A percentile compares a stretch with the other conserved stretches of the same genome.
Evolutionary conservation across 331 rosid species (phyloP).

Genomic region (Pyrus hybrid): DNA sequence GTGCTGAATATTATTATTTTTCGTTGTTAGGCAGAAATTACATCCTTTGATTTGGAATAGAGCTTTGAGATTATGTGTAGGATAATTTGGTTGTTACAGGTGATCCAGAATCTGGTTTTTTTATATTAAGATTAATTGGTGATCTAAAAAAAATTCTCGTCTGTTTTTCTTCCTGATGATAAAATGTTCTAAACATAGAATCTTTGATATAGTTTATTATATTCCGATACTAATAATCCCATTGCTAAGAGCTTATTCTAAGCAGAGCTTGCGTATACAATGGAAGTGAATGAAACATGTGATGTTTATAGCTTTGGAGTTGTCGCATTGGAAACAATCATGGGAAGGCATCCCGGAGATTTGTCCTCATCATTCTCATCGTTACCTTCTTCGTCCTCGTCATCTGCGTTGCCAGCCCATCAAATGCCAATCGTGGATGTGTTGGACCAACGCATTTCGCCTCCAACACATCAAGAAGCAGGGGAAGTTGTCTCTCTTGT

Average conservation of each 20-base stretch:
- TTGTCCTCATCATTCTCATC: neutral
- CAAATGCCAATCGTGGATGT: neutral
- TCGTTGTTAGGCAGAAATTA: too few species aligned
- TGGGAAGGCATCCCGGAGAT: neutral
- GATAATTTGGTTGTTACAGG: too few species aligned
- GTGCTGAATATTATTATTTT: too few species aligned
- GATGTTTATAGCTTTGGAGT: constrained; percentile 26
- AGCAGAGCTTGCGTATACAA: constrained; percentile 11
- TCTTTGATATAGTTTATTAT: too few species aligned
- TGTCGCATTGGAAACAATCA: constrained; percentile 9
- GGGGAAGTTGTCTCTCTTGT: constrained; percentile 1
- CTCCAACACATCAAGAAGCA: neutral
- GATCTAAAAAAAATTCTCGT: too few species aligned
- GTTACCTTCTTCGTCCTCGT: neutral
- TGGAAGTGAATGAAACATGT: constrained; percentile 1
- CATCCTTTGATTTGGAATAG: too few species aligned
- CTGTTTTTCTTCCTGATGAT: too few species aligned
- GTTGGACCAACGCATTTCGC: constrained; percentile 18
- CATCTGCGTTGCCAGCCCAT: neutral
- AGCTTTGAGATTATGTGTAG: too few species aligned
- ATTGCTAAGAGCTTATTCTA: neutral
- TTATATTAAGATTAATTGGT: too few species aligned
- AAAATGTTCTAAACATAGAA: too few species aligned
- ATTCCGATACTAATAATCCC: too few species aligned
- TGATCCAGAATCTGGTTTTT: too few species aligned